These are phyloP conservation scores for Aspergillus fructus DNA, from an alignment of 2,329 filamentous ascomycete species.

Conservation along the genomic window DNA sequence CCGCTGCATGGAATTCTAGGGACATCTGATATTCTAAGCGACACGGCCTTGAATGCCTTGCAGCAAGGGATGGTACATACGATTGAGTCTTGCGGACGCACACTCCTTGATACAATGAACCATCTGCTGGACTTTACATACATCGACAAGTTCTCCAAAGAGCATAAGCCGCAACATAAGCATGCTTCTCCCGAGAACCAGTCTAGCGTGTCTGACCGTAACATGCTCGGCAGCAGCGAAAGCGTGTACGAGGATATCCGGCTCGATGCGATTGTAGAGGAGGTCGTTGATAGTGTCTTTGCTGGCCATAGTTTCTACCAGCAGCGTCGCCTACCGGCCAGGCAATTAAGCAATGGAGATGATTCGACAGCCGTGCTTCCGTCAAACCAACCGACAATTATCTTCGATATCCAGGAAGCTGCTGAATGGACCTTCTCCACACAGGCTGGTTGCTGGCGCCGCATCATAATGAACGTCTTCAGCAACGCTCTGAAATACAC, in stretches of 20 bases:
- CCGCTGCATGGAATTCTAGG: slow-evolving; percentile 30
- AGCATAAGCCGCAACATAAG: background rate
- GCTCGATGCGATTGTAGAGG: background rate
- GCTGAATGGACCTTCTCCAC: slow-evolving; percentile 6
- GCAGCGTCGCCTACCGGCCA: background rate
- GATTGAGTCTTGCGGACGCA: slow-evolving; percentile 39
- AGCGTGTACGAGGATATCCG: background rate
- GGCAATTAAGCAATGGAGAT: background rate
- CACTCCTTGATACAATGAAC: slow-evolving; percentile 40
- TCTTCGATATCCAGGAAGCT: background rate
- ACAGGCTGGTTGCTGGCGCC: slow-evolving; percentile 10
- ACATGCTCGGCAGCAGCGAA: too few relatives aligned
- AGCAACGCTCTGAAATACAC: slow-evolving; percentile 15
- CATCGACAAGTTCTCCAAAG: slow-evolving; percentile 18
- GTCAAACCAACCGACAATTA: background rate
- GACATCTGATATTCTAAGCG: background rate
- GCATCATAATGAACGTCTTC: slow-evolving; percentile 14
- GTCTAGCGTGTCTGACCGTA: background rate
- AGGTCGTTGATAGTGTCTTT: background rate
- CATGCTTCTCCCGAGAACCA: background rate
- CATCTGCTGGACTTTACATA: slow-evolving; percentile 29
- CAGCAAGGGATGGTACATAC: slow-evolving; percentile 13
- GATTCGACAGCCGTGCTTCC: too few relatives aligned
- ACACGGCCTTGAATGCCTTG: background rate
- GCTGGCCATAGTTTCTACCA: background rate